Evolutionary conservation across 202 grass and related monocot genomes (phyloP).

Genomic region (Tripidium arundinaceum): DNA sequence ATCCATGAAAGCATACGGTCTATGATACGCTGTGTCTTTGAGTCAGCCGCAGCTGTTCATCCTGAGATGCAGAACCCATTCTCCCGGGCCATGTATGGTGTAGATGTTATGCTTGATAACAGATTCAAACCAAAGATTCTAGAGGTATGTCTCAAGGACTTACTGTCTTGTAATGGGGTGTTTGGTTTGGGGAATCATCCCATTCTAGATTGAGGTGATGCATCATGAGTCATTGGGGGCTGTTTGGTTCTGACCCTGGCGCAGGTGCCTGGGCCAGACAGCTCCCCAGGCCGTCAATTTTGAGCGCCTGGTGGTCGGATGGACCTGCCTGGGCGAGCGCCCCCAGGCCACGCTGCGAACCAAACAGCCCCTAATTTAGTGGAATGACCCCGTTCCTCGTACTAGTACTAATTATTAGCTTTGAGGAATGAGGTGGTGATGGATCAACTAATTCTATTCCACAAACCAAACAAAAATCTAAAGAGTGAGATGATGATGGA

Average conservation of each 20-base stretch:
- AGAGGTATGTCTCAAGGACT: constrained; percentile 48
- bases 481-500: too few species aligned
- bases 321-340: not conserved
- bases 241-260: too few species aligned
- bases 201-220: too few species aligned
- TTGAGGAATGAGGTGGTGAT: too few species aligned
- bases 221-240: too few species aligned
- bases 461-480: too few species aligned
- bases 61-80: constrained; percentile 80
- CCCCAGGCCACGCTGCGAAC: not conserved
- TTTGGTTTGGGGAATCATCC: too few species aligned
- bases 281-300: not conserved
- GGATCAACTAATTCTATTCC: too few species aligned
- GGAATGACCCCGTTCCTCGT: too few species aligned
- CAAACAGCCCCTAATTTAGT: too few species aligned
- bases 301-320: rapidly evolving
- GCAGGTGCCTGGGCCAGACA: too few species aligned
- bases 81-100: constrained; percentile 83
- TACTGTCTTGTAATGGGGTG: not conserved
- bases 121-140: constrained; percentile 76
- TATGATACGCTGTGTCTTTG: constrained; percentile 65
- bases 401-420: too few species aligned
- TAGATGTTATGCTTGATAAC: constrained; percentile 92
- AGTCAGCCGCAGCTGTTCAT: constrained; percentile 75
- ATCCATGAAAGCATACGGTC: constrained; percentile 59